phyloP scores from a whole-genome alignment of 768 basidiomycete species.

The Leucosporidium scottii region DNA sequence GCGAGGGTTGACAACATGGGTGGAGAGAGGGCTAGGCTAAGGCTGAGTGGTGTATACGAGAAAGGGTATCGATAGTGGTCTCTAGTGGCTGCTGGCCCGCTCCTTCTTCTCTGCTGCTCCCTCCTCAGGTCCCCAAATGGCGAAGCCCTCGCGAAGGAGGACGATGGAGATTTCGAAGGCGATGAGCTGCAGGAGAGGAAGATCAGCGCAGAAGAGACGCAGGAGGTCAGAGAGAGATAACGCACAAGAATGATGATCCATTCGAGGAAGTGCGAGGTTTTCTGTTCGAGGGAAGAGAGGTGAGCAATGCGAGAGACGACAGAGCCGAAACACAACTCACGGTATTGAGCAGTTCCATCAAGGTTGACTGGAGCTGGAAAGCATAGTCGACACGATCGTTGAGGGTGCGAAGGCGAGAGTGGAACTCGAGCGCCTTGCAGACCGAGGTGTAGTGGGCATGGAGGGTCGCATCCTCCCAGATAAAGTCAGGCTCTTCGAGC shows the following conservation, averaged over 20 bases:
- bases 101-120: too few relatives aligned
- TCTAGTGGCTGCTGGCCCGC: too few relatives aligned
- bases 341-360: slow-evolving; percentile 82
- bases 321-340: slow-evolving; percentile 42
- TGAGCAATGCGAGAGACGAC: not conserved
- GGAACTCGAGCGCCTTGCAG: slow-evolving; percentile 78
- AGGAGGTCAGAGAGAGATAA: not conserved
- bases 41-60: too few relatives aligned
- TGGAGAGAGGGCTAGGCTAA: too few relatives aligned
- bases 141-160: slow-evolving; percentile 27
- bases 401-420: slow-evolving; percentile 54
- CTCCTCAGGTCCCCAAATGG: too few relatives aligned
- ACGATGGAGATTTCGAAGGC: slow-evolving; percentile 33
- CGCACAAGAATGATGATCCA: slow-evolving; percentile 89
- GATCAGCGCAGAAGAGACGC: not conserved
- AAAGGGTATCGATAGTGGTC: too few relatives aligned
- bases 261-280: slow-evolving; percentile 94
- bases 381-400: slow-evolving; percentile 43
- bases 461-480: slow-evolving; percentile 87
- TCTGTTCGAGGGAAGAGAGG: slow-evolving; percentile 15
- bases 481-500: slow-evolving; percentile 80
- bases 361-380: slow-evolving; percentile 71
- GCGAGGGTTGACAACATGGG: too few relatives aligned
- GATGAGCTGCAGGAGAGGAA: slow-evolving; percentile 22
- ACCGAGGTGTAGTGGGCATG: slow-evolving; percentile 73